Percentiles rank a stretch among this genome's conserved stretches.
phyloP scores from a whole-genome alignment of 441 rosid genomes.

The Hypseocharis bilobata region DNA sequence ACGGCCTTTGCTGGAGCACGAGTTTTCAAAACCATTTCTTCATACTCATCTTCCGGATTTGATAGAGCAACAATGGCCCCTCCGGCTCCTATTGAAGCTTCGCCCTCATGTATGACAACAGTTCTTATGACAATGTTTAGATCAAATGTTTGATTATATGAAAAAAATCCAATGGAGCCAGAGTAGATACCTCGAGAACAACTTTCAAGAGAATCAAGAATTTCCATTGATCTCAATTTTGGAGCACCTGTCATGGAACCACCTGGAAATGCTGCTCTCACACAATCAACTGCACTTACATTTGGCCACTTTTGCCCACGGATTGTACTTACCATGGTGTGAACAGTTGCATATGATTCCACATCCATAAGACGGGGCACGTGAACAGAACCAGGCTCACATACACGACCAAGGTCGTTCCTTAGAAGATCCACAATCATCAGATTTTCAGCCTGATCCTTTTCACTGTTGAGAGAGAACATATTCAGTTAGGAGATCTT shows the following conservation, averaged over 20 bases:
- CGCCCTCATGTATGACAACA: slow-evolving; percentile 59
- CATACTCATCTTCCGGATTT: slow-evolving; percentile 69
- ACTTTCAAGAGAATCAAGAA: slow-evolving; percentile 70
- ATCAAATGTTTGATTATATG: slow-evolving; percentile 76
- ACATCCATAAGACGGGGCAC: slow-evolving; percentile 90
- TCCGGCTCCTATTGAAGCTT: slow-evolving; percentile 91
- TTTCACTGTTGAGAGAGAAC: slow-evolving; percentile 48
- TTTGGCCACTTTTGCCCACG: slow-evolving; percentile 55
- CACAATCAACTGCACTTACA: slow-evolving; percentile 57
- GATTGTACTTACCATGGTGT: slow-evolving; percentile 91
- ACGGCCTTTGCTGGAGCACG: slow-evolving; percentile 66
- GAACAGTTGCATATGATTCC: slow-evolving; percentile 90
- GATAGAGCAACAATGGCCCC: slow-evolving; percentile 82
- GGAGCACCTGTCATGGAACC: slow-evolving; percentile 99
- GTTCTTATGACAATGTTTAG: slow-evolving; percentile 88
- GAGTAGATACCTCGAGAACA: slow-evolving; percentile 84
- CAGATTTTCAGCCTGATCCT: slow-evolving; percentile 90
- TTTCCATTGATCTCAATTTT: slow-evolving; percentile 78
- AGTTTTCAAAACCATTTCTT: slow-evolving; percentile 79
- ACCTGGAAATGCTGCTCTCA: slow-evolving; percentile 86
- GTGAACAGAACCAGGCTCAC: slow-evolving; percentile 77
- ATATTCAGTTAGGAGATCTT: background rate
- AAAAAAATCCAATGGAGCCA: slow-evolving; percentile 78
- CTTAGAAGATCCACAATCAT: slow-evolving; percentile 95
- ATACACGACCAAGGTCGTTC: slow-evolving; percentile 88